These are phyloP conservation scores for Leucaena leucocephala DNA, from an alignment of 306 rosid species.

Conservation along the genomic window DNA sequence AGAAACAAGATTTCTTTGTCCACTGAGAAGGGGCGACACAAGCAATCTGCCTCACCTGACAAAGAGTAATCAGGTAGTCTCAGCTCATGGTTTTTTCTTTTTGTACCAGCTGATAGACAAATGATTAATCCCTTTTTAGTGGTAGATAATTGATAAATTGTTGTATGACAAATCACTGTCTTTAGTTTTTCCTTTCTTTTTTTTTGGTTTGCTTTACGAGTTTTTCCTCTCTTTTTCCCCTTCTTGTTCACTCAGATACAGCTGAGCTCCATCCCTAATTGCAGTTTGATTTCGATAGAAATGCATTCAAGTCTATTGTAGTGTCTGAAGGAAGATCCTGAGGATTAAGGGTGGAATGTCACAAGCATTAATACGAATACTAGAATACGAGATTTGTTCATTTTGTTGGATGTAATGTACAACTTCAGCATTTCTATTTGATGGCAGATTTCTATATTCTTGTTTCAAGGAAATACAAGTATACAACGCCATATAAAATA, in stretches of 20 bases:
- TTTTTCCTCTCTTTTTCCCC: too few relatives aligned
- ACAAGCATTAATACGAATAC: too few relatives aligned
- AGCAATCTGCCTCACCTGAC: slow-evolving; percentile 36
- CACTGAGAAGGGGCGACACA: slow-evolving; percentile 30
- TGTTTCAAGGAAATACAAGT: too few relatives aligned
- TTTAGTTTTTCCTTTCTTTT: too few relatives aligned
- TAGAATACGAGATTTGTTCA: background rate
- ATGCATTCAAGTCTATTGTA: background rate
- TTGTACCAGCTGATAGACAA: background rate
- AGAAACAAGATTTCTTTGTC: slow-evolving; percentile 20
- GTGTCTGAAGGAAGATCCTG: slow-evolving; percentile 15
- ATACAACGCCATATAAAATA: too few relatives aligned
- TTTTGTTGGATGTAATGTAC: background rate
- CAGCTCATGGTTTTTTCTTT: background rate
- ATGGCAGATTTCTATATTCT: background rate
- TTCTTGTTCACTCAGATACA: background rate
- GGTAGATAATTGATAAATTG: background rate
- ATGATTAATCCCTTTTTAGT: background rate
- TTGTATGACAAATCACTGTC: too few relatives aligned
- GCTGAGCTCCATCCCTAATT: slow-evolving; percentile 12
- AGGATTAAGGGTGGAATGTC: background rate
- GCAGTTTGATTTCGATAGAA: slow-evolving; percentile 5
- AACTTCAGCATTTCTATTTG: background rate
- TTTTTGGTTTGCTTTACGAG: too few relatives aligned
- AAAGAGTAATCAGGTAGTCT: slow-evolving; percentile 37